phyloP scores from a whole-genome alignment of 2,329 filamentous ascomycete species.

The Nemania sp. region DNA sequence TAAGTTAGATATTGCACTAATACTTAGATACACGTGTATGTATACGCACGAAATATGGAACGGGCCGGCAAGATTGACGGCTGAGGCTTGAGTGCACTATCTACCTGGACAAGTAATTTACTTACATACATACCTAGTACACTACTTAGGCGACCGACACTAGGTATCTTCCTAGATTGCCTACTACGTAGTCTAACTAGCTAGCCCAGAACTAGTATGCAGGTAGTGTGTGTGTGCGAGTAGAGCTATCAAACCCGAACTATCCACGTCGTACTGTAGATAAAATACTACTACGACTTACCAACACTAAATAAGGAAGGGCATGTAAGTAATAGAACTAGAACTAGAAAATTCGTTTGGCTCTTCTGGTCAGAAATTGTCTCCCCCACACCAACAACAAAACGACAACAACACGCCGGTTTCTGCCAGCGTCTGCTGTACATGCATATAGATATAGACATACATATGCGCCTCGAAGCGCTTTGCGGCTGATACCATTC shows the following conservation, averaged over 20 bases:
- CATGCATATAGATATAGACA: background rate
- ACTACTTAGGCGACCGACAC: slow-evolving; percentile 3
- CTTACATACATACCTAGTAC: too few relatives aligned
- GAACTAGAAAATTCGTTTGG: slow-evolving; percentile 24
- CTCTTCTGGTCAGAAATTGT: slow-evolving; percentile 16
- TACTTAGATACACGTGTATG: slow-evolving; percentile 23
- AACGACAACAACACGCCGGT: slow-evolving; percentile 2
- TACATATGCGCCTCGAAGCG: slow-evolving; percentile 4
- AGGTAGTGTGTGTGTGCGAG: slow-evolving; percentile 9
- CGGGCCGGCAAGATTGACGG: slow-evolving; percentile 33
- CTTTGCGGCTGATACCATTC: slow-evolving; percentile 30
- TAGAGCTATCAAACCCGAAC: background rate
- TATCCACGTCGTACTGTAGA: too few relatives aligned
- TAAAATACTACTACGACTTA: background rate
- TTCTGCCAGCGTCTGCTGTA: too few relatives aligned
- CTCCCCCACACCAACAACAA: slow-evolving; percentile 8
- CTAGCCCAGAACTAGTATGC: background rate
- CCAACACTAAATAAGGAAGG: background rate
- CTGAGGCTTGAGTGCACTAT: slow-evolving; percentile 16
- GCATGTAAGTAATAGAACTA: background rate
- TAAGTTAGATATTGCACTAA: background rate
- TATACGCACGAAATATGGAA: slow-evolving; percentile 36
- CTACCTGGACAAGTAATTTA: background rate
- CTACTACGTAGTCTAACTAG: background rate
- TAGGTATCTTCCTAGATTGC: background rate